Evolutionary conservation across 164 flowering plant species (phyloP), one percentile per base, ranked within the genome.

Genomic region (Umbilicus rupestris): DNA sequence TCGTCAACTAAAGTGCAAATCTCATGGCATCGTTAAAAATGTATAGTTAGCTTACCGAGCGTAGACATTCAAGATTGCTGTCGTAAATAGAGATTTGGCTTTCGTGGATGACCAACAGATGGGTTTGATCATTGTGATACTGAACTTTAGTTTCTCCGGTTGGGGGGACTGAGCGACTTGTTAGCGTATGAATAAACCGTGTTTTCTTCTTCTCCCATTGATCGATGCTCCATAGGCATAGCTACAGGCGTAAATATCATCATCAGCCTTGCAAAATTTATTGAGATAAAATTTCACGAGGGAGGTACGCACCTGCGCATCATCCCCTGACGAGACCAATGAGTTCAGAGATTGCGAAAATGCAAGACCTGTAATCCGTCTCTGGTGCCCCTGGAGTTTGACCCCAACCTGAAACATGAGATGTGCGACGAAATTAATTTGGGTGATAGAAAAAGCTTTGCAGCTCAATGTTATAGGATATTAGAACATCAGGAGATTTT

Each of bases 291-390:
- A n/a, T n/a, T n/a, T n/a, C n/a, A n/a, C n/a, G n/a, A n/a, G n/a
- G n/a, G 17, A 19, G 46, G 44, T 41, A 77, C 84, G 68, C 76
- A 87, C 98, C 75, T 88, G 98, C 70, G 88, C 92, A 87, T 93
- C 98, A 44, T 96, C 97, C 64, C 94, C 98, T 3, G 98, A 88
- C 26, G 98, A 90, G 59, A 90, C 85, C 76, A 93, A 78, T 73
- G 88, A 77, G 74, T 84, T 85, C 26, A 90, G 88, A 71, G 30
- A 75, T 68, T 85, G 77, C 16, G 97, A 90, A 68, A 93, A 90
- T 5, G 98, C 98, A 68, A 93, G 71, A 60, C 97, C 98, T 39
- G 93, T 88, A 9, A 92, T 85, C 64, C 85, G 86, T 81, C 85
- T 90, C 77, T 84, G 88, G 69, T 93, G 98, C 70, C 98, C 94